Evolutionary conservation across 1,284 basidiomycete species (phyloP).

Genomic region (Heterobasidion irregulare): DNA sequence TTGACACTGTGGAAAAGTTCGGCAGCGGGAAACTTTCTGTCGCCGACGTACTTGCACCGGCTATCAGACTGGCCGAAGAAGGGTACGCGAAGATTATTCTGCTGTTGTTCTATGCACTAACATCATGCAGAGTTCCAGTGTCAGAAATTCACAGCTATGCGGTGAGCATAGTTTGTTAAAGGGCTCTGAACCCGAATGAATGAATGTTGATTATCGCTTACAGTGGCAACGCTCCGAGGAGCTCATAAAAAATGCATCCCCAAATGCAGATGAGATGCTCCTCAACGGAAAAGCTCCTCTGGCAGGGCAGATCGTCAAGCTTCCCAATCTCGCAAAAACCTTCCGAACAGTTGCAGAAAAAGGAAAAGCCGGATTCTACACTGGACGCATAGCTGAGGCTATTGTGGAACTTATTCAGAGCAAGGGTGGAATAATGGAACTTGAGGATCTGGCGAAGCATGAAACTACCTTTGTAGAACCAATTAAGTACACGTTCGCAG

Average conservation of each 20-base stretch:
- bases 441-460: slow-evolving; percentile 82
- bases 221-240: slow-evolving; percentile 75
- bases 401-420: slow-evolving; percentile 82
- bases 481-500: slow-evolving; percentile 82
- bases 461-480: slow-evolving; percentile 78
- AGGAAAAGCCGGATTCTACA: slow-evolving; percentile 91
- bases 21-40: slow-evolving; percentile 79
- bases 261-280: slow-evolving; percentile 80
- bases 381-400: slow-evolving; percentile 80
- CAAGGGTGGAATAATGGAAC: slow-evolving; percentile 85
- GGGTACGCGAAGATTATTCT: slow-evolving; percentile 42
- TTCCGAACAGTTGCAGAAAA: slow-evolving; percentile 75
- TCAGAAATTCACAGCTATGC: slow-evolving; percentile 66
- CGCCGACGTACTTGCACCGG: slow-evolving; percentile 81
- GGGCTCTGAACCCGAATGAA: too few species aligned
- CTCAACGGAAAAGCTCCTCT: slow-evolving; percentile 73
- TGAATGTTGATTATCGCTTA: background rate
- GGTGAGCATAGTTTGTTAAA: slow-evolving; percentile 27
- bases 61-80: slow-evolving; percentile 79
- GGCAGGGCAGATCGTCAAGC: slow-evolving; percentile 69
- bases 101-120: background rate
- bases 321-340: slow-evolving; percentile 77
- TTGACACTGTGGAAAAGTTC: slow-evolving; percentile 78
- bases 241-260: slow-evolving; percentile 75
- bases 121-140: slow-evolving; percentile 53